Conservation (phyloP, 73 alveolate genomes). For the Blepharisma japonicum region DNA sequence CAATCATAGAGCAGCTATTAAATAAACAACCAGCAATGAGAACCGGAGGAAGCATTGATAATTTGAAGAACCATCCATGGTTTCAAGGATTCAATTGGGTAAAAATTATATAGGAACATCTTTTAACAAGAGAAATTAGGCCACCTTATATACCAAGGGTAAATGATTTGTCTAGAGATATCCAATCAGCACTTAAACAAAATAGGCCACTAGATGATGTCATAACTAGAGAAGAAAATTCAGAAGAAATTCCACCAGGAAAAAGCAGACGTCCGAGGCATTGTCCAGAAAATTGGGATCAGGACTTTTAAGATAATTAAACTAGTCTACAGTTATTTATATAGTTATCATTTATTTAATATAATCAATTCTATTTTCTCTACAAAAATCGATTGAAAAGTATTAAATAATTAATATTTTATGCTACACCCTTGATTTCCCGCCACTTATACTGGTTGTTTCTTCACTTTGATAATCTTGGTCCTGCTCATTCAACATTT, state of each 20-base stretch:
- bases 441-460: too few species aligned
- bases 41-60: slow-evolving; percentile 16
- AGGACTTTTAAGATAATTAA: background rate
- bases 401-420: too few species aligned
- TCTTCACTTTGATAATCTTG: too few species aligned
- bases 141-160: slow-evolving; percentile 18
- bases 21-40: slow-evolving; percentile 12
- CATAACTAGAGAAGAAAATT: background rate
- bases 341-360: too few species aligned
- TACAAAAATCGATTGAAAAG: too few species aligned
- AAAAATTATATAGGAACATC: background rate
- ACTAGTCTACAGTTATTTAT: too few species aligned
- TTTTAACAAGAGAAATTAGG: background rate
- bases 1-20: background rate
- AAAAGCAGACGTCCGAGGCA: background rate
- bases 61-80: slow-evolving; percentile 16
- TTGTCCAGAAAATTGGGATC: slow-evolving; percentile 1
- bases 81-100: slow-evolving; percentile 25
- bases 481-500: too few species aligned
- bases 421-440: too few species aligned
- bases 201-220: background rate
- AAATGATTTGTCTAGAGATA: background rate
- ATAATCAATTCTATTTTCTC: too few species aligned
- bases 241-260: slow-evolving; percentile 8
- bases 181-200: background rate